phyloP scores from a whole-genome alignment of 2,329 filamentous ascomycete species.

The Sporothrix protearum region DNA sequence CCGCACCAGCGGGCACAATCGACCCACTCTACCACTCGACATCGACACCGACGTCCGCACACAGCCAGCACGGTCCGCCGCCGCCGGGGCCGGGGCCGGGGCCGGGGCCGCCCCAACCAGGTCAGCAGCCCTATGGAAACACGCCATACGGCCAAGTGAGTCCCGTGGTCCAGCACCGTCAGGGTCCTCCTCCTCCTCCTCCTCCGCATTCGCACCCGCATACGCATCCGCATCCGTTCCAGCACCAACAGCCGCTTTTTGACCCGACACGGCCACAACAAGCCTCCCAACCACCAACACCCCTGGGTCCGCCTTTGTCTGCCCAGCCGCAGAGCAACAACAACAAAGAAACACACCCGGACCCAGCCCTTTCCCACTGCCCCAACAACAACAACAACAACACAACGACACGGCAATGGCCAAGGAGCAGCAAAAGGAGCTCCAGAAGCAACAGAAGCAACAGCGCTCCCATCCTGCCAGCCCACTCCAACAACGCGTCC shows the following conservation, averaged over 20 bases:
- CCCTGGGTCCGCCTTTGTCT: slow-evolving; percentile 50
- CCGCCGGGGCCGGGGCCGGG: background rate
- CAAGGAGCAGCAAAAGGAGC: slow-evolving; percentile 26
- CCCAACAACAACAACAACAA: slow-evolving; percentile 15
- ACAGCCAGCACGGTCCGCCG: slow-evolving; percentile 47
- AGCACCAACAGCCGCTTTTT: slow-evolving; percentile 32
- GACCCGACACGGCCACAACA: slow-evolving; percentile 41
- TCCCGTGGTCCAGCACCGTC: slow-evolving; percentile 47
- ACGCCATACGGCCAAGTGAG: slow-evolving; percentile 52
- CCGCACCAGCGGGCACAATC: slow-evolving; percentile 53
- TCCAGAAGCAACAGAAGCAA: slow-evolving; percentile 6
- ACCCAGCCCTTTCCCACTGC: slow-evolving; percentile 27
- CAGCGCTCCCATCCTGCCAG: slow-evolving; percentile 53
- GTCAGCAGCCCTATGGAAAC: slow-evolving; percentile 40
- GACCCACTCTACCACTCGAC: slow-evolving; percentile 57
- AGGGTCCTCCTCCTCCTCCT: slow-evolving; percentile 36
- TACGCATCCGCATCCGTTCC: background rate
- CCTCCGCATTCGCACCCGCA: too few relatives aligned
- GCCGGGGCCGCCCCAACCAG: background rate
- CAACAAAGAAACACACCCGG: slow-evolving; percentile 22
- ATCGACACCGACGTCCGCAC: slow-evolving; percentile 59
- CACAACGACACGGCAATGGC: slow-evolving; percentile 4
- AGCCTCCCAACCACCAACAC: slow-evolving; percentile 53
- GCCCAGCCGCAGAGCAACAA: background rate
- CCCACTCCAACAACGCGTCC: slow-evolving; percentile 55